Percentiles rank a stretch among this genome's conserved stretches.
Conservation (phyloP, 352 stramenopile species). For the Elongisporangium anandrum region DNA sequence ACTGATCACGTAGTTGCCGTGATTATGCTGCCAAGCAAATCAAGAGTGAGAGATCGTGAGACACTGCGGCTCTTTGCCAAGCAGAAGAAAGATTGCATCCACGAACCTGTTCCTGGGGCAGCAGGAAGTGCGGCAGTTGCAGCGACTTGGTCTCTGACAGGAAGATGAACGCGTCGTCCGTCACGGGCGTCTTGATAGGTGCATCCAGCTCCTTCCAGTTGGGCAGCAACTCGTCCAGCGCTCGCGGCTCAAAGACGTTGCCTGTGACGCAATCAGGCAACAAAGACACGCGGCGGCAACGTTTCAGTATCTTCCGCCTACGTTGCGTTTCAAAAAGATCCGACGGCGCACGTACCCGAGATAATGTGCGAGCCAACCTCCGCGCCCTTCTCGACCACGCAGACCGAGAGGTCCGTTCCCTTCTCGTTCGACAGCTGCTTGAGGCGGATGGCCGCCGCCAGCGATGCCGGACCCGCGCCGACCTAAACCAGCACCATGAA, state of each 20-base stretch:
- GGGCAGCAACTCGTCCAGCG: slow-evolving; percentile 95
- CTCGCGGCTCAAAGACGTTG: slow-evolving; percentile 98
- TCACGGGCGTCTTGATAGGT: slow-evolving; percentile 91
- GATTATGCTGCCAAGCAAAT: slow-evolving; percentile 86
- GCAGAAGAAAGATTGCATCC: slow-evolving; percentile 2
- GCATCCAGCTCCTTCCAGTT: slow-evolving; percentile 91
- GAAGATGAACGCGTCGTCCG: slow-evolving; percentile 93
- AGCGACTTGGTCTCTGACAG: slow-evolving; percentile 87
- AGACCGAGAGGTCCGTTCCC: slow-evolving; percentile 93
- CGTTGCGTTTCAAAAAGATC: not conserved
- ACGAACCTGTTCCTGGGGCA: slow-evolving; percentile 89
- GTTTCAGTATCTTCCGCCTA: not conserved
- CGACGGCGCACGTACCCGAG: slow-evolving; percentile 71
- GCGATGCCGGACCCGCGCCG: slow-evolving; percentile 85
- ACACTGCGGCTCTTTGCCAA: slow-evolving; percentile 4
- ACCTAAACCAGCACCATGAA: slow-evolving; percentile 29
- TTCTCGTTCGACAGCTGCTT: slow-evolving; percentile 96
- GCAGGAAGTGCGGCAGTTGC: slow-evolving; percentile 89
- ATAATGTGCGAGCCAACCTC: slow-evolving; percentile 98
- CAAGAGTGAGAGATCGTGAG: slow-evolving; percentile 13
- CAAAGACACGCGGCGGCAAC: slow-evolving; percentile 1
- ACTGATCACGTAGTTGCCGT: slow-evolving; percentile 98
- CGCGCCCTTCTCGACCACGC: slow-evolving; percentile 93
- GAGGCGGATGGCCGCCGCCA: slow-evolving; percentile 96
- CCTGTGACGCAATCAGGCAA: slow-evolving; percentile 22